A percentile compares a stretch with the other conserved stretches of the same genome.
Conservation (phyloP, 495 filamentous ascomycete species). For the Acidiella bohemica region DNA sequence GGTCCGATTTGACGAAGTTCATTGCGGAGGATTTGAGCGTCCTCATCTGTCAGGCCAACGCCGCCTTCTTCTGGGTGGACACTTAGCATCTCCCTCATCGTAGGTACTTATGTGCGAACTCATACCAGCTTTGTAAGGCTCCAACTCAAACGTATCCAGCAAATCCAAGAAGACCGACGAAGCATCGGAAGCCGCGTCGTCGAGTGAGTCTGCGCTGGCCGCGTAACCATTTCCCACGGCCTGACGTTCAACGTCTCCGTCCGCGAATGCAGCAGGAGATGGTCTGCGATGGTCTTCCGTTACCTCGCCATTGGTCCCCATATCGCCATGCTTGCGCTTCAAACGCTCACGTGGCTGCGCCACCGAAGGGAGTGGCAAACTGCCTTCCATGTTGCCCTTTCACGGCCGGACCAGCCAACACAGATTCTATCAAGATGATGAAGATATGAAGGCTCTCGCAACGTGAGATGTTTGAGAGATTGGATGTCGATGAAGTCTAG, state of each 20-base stretch:
- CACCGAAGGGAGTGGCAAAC: neutral
- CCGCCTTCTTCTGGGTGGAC: neutral
- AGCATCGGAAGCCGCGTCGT: no score
- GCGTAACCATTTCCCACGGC: no score
- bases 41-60: neutral
- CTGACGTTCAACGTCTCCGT: neutral
- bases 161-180: constrained; percentile 2
- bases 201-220: no score
- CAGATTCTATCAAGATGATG: no score
- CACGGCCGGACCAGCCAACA: neutral
- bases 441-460: no score
- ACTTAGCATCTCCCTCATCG: neutral
- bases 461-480: neutral
- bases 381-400: neutral
- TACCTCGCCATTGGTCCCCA: constrained; percentile 2
- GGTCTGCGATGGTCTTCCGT: neutral
- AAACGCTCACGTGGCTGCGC: neutral
- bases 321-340: constrained; percentile 11
- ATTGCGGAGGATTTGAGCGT: neutral
- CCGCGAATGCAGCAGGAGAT: neutral
- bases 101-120: neutral
- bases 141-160: constrained; percentile 5
- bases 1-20: constrained; percentile 58
- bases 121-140: constrained; percentile 3
- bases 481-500: no score